Evolutionary conservation across 2,329 filamentous ascomycete species (phyloP), one percentile per base, ranked within the genome.

Genomic region (Bipolaris oryzae): DNA sequence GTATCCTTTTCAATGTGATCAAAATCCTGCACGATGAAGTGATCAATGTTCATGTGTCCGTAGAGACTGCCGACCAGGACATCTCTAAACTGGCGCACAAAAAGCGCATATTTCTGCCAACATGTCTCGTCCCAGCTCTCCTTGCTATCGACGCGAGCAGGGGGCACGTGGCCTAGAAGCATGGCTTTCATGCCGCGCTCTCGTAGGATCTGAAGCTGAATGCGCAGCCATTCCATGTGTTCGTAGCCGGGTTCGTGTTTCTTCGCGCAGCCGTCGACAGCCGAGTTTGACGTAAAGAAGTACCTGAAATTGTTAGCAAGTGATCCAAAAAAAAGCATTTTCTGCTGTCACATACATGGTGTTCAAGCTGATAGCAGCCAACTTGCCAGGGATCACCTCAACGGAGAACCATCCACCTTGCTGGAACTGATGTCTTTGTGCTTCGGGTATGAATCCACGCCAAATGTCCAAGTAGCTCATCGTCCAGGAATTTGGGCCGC

Each of bases 31-130:
- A 99, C 79, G 71, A 98, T 85, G 76, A 99, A 99, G 75, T 99
- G 95, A 69, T 99, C 95, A 63, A 97, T 90, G 71, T 99, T 99
- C 95, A 99, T 98, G 74, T 99, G 95, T 1, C 94, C 95, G 71
- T 90, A 99, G 5, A 96, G 72, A 23, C 87, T 87, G 11, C 85
- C 87, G 18, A 93, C 83, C 18, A 99, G 83, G 35, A 99, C 89
- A 74, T 99, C 95, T 33, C 95, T 89, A 76, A 92, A 99, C 74
- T 96, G 92, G 65, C 87, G 85, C 69, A 94, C 79, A 92, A 93
- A 98, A 3, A 98, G 79, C 0, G 92, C 90, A 76, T 96, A 99
- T 74, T 96, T 97, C 74, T 97, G 94, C 93, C 94, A 99, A 78
- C 95, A 99, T 0, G 90, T 92, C 80, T 98, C 94, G 64, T 97